phyloP scores from a whole-genome alignment of 257 asterid genomes.

The Capsicum chinense region DNA sequence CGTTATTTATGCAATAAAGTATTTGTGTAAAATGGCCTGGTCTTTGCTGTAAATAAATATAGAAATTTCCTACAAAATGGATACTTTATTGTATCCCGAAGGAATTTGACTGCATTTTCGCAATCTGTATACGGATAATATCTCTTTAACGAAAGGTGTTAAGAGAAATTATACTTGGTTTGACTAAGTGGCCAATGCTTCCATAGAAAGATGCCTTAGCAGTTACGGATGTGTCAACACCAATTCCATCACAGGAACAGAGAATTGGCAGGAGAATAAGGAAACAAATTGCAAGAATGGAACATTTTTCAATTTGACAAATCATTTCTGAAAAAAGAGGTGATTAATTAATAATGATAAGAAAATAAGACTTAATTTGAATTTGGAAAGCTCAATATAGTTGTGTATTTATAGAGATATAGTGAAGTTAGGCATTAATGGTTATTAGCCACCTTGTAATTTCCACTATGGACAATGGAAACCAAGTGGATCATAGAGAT shows the following conservation, averaged over 20 bases:
- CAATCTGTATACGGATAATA: background rate
- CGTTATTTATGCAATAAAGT: too few relatives aligned
- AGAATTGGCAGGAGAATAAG: background rate
- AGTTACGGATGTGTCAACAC: background rate
- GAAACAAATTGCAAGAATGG: background rate
- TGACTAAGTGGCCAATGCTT: background rate
- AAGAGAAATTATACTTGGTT: constrained; percentile 10
- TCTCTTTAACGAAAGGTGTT: background rate
- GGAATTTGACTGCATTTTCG: background rate
- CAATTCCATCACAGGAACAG: constrained; percentile 1
- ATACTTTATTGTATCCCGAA: background rate
- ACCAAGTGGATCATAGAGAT: constrained; percentile 1
- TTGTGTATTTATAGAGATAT: constrained; percentile 5
- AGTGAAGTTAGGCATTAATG: background rate
- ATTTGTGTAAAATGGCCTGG: background rate
- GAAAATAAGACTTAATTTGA: background rate
- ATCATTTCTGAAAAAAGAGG: background rate
- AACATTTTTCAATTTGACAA: background rate
- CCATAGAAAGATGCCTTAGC: constrained; percentile 20
- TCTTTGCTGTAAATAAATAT: background rate
- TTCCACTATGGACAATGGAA: constrained; percentile 17
- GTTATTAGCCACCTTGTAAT: background rate
- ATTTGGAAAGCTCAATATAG: background rate
- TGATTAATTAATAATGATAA: background rate
- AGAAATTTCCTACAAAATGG: background rate